A percentile compares a stretch with the other conserved stretches of the same genome.
These are phyloP conservation scores for Lactarius evosmus DNA, from an alignment of 768 basidiomycete species.

Conservation along the genomic window DNA sequence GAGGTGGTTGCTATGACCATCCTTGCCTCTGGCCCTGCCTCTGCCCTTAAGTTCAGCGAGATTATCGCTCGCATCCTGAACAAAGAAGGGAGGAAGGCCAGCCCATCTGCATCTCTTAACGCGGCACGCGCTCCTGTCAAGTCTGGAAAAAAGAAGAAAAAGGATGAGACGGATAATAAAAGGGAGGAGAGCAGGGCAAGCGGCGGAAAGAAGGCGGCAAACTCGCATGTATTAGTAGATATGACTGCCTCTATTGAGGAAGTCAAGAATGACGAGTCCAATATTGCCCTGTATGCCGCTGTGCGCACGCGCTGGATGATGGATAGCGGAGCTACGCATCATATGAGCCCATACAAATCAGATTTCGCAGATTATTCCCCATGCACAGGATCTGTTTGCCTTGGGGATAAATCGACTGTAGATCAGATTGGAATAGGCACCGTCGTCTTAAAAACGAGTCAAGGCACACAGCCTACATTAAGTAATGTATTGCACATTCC, in stretches of 20 bases:
- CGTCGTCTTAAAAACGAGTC: not conserved
- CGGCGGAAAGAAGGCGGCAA: not conserved
- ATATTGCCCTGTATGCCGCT: not conserved
- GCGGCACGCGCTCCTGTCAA: not conserved
- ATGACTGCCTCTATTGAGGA: not conserved
- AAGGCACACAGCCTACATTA: not conserved
- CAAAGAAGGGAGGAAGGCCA: not conserved
- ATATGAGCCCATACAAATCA: not conserved
- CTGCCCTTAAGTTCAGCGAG: not conserved
- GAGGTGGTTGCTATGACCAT: not conserved
- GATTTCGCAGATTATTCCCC: not conserved
- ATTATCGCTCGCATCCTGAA: not conserved
- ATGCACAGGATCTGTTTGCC: not conserved
- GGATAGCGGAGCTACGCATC: not conserved
- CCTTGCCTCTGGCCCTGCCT: not conserved
- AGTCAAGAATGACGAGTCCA: not conserved
- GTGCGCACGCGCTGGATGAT: not conserved
- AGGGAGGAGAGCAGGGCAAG: not conserved
- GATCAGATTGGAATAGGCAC: not conserved
- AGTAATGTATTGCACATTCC: not conserved
- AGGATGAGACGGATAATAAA: not conserved
- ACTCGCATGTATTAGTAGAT: not conserved
- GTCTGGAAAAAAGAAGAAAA: not conserved
- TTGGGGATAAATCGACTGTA: not conserved
- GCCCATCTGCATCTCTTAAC: not conserved